A percentile compares a stretch with the other conserved stretches of the same genome.
Evolutionary conservation across 306 rosid species (phyloP).

Genomic region (Prunus padus): DNA sequence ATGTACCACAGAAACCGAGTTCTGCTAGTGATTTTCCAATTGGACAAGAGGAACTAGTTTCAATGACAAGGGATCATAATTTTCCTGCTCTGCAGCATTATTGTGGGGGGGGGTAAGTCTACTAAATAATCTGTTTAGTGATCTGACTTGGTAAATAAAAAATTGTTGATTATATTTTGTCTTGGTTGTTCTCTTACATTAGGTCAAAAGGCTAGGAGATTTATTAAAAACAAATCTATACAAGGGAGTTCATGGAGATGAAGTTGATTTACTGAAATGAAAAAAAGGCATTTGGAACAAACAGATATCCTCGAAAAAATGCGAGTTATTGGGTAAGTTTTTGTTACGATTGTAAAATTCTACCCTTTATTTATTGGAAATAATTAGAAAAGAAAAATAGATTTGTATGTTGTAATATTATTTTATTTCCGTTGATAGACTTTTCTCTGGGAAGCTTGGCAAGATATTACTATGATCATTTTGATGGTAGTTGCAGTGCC

Average conservation of each 20-base stretch:
- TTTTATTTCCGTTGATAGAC: slow-evolving; percentile 41
- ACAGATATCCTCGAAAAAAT: slow-evolving; percentile 77
- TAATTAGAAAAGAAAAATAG: background rate
- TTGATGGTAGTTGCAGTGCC: slow-evolving; percentile 90
- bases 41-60: slow-evolving; percentile 71
- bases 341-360: slow-evolving; percentile 17
- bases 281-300: slow-evolving; percentile 68
- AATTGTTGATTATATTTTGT: slow-evolving; percentile 4
- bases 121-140: slow-evolving; percentile 7
- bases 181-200: slow-evolving; percentile 32
- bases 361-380: background rate
- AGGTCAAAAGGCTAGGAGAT: slow-evolving; percentile 69
- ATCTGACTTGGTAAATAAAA: background rate
- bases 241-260: slow-evolving; percentile 81
- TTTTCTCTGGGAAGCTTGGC: slow-evolving; percentile 99
- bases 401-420: background rate
- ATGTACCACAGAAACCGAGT: slow-evolving; percentile 21
- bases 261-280: slow-evolving; percentile 60
- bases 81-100: slow-evolving; percentile 43
- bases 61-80: slow-evolving; percentile 73
- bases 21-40: slow-evolving; percentile 61
- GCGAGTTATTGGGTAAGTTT: slow-evolving; percentile 69
- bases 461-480: slow-evolving; percentile 92
- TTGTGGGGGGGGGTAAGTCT: slow-evolving; percentile 88
- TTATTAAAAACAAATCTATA: slow-evolving; percentile 64